Evolutionary conservation across 1,139 yeast species (phyloP), one percentile per base, ranked within the genome.

Genomic region (Hanseniaspora uvarum): DNA sequence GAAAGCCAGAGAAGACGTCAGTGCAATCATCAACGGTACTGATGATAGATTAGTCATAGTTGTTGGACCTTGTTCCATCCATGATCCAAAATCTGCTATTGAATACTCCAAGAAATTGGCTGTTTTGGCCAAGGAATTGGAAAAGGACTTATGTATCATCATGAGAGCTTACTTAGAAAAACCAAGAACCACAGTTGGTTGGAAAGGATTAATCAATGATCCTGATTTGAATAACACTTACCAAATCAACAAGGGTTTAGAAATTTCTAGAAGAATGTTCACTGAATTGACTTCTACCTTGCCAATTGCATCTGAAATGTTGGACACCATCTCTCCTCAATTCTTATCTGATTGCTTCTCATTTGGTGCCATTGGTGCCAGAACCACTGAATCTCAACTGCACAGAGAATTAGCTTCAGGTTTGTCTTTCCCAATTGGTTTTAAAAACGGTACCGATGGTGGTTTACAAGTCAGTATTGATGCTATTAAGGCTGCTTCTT

Each of bases 101-200:
- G 98, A 89, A 58, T 92, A 92, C 72, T 86, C 92, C 61, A 73
- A 74, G 41, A 75, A 79, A 62, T 76, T 92, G 60, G 71, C 78
- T 55, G 72, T 73, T 54, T 70, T 85, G 43, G 71, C 85, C 39
- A 79, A 81, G 50, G 76, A 80, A 63, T 73, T 84, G 61, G 76
- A 83, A 61, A 80, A 78, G 50, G 96, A 89, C 62, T 77, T 92
- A 55, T 79, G 80, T 59, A 82, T 92, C 58, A 85, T 92, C 58
- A 92, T 92, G 98, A 82, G 98, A 73, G 97, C 97, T 3, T 92
- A 92, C 74, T 77, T 92, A 65, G 98, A 92, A 71, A 92, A 92
- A 72, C 98, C 98, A 60, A 81, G 98, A 73, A 92, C 98, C 54
- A 92, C 97, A 24, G 97, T 92, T 53, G 98, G 98, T 58, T 92